These are phyloP conservation scores for Globisporangium abappressorium DNA, from an alignment of 352 stramenopile species.

Conservation along the genomic window DNA sequence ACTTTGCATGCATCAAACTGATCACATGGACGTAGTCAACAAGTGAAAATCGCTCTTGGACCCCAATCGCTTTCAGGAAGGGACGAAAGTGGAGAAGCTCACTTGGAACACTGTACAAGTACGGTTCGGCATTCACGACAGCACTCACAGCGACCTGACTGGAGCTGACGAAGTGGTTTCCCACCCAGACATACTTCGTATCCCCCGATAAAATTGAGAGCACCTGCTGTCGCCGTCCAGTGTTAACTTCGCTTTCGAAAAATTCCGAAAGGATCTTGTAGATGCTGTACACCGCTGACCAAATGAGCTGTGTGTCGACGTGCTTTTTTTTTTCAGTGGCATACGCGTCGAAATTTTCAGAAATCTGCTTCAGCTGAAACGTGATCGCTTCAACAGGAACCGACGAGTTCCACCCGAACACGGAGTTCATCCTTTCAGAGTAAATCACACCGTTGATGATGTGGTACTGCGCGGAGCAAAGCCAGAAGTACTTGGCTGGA, in stretches of 20 bases:
- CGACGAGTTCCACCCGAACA: slow-evolving; percentile 47
- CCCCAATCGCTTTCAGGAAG: slow-evolving; percentile 59
- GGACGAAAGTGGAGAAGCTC: slow-evolving; percentile 64
- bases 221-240: slow-evolving; percentile 23
- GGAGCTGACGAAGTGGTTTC: slow-evolving; percentile 47
- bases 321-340: slow-evolving; percentile 4
- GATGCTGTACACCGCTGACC: slow-evolving; percentile 56
- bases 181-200: slow-evolving; percentile 60
- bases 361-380: slow-evolving; percentile 48
- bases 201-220: slow-evolving; percentile 36
- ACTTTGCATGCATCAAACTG: slow-evolving; percentile 48
- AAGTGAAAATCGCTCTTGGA: slow-evolving; percentile 53
- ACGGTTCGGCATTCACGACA: slow-evolving; percentile 58
- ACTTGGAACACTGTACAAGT: slow-evolving; percentile 57
- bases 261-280: slow-evolving; percentile 56
- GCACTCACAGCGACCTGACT: slow-evolving; percentile 49
- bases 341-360: slow-evolving; percentile 28
- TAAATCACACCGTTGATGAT: slow-evolving; percentile 48
- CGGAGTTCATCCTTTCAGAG: slow-evolving; percentile 33
- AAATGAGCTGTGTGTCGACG: slow-evolving; percentile 37
- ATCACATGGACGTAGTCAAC: slow-evolving; percentile 62
- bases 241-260: slow-evolving; percentile 40
- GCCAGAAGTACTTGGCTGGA: slow-evolving; percentile 40
- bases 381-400: slow-evolving; percentile 42
- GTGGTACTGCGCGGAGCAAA: slow-evolving; percentile 67